These are phyloP conservation scores for Boechera retrofracta DNA, from an alignment of 345 rosid genomes.

Conservation along the genomic window DNA sequence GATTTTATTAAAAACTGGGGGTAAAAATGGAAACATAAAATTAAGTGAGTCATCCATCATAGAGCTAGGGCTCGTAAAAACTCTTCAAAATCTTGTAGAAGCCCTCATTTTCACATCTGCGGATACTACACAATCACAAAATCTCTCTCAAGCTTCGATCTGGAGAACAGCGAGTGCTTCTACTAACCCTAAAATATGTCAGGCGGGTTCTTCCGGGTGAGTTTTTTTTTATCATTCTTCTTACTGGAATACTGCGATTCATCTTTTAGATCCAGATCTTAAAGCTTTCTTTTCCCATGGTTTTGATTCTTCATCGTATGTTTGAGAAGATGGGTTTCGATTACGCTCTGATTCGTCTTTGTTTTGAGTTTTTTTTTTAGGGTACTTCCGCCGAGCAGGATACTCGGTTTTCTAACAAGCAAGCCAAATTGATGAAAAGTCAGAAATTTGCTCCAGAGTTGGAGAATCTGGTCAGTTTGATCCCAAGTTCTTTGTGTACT, in stretches of 20 bases:
- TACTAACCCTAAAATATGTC: slow-evolving; percentile 63
- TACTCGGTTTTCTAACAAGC: slow-evolving; percentile 98
- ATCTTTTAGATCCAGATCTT: slow-evolving; percentile 45
- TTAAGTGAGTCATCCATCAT: neutral
- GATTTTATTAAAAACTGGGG: neutral
- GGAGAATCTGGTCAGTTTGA: slow-evolving; percentile 71
- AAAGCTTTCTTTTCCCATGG: neutral
- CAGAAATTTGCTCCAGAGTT: slow-evolving; percentile 91
- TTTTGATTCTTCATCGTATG: neutral
- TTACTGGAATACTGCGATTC: neutral
- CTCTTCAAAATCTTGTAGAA: slow-evolving; percentile 28
- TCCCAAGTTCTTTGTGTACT: neutral
- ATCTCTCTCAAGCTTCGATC: slow-evolving; percentile 19
- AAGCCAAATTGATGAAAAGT: slow-evolving; percentile 87
- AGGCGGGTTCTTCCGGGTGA: slow-evolving; percentile 80
- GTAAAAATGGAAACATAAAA: slow-evolving; percentile 1
- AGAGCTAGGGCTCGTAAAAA: slow-evolving; percentile 40
- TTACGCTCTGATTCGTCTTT: slow-evolving; percentile 8
- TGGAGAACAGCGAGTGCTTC: slow-evolving; percentile 5
- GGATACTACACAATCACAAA: neutral
- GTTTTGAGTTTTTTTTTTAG: slow-evolving; percentile 40
- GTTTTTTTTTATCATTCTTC: slow-evolving; percentile 11
- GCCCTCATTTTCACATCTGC: slow-evolving; percentile 16
- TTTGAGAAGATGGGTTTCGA: neutral
- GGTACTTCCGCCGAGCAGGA: slow-evolving; percentile 99